Evolutionary conservation across 352 stramenopile species (phyloP), one percentile per base, ranked within the genome.

Genomic region (Pythium folliculosum): DNA sequence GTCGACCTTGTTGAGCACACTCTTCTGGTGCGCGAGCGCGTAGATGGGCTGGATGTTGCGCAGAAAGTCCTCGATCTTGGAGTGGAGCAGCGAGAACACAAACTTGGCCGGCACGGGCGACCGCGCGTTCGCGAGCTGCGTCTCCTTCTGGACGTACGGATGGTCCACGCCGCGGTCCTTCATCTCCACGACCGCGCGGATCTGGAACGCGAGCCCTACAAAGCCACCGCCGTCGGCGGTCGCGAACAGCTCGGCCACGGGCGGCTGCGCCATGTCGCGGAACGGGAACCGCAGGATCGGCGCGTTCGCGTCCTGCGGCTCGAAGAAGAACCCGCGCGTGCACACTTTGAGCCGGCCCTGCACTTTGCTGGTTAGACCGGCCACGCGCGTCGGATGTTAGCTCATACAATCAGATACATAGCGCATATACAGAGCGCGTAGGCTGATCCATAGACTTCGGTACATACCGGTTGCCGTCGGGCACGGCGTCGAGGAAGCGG

Each of bases 301-400:
- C 43, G 87, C 52, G 47, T 83, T 86, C 30, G 86, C 70, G 71
- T 98, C 92, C 62, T 92, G 82, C 13, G 92, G 92, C 77, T 97
- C 92, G 60, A 98, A 98, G 61, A 98, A 95, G 60, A 98, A 91
- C 57, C 87, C 89, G 49, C 91, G 78, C 16, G 91, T 97, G 68
- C 86, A 97, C 32, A 97, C 71, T 72, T 97, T 97, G 16, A 96
- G 73, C 8, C 87, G 77, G 1, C 87, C 87, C 57, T 94, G 85
- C 27, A 83, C 73, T 54, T 95, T 96, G 9, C 87, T 85, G 30
- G 27, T 74, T 55, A 32, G 52, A 23, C 9, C 44, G 67, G 35
- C 4, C 14, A 43, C 10, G 3, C 37, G 37, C 9, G 9, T 43
- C 14, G 2, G 4, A 17, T 9, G 35, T 16, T 45, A 58, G 51